These are phyloP conservation scores for Oxytropis ochrocephala DNA, from an alignment of 306 rosid genomes.

Conservation along the genomic window DNA sequence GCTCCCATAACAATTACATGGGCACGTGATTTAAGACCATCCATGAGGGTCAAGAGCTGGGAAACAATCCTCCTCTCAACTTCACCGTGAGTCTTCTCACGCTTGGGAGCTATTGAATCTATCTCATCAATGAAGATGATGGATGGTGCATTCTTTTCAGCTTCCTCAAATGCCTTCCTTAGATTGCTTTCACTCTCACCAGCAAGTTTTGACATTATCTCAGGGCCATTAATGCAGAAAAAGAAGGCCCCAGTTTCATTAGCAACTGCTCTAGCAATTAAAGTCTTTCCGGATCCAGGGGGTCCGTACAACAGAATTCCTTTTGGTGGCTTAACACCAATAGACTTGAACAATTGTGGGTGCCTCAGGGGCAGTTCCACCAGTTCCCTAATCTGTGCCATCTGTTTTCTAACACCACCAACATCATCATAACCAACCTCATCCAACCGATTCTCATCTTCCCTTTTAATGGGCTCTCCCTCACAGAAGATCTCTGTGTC, in stretches of 20 bases:
- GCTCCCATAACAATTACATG: slow-evolving; percentile 98
- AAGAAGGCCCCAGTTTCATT: slow-evolving; percentile 99
- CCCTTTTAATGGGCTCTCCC: slow-evolving; percentile 87
- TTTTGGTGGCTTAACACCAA: slow-evolving; percentile 99
- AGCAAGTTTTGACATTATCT: slow-evolving; percentile 92
- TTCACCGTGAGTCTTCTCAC: slow-evolving; percentile 98
- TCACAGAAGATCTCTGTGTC: slow-evolving; percentile 98
- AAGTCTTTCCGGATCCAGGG: slow-evolving; percentile 91
- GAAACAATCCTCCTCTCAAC: slow-evolving; percentile 98
- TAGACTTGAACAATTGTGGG: slow-evolving; percentile 85
- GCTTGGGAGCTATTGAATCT: slow-evolving; percentile 95
- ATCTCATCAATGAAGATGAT: slow-evolving; percentile 92
- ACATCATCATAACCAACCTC: slow-evolving; percentile 99
- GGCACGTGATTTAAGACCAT: slow-evolving; percentile 86
- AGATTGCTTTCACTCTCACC: slow-evolving; percentile 99
- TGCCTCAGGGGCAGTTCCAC: slow-evolving; percentile 94
- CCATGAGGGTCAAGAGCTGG: slow-evolving; percentile 96
- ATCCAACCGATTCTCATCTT: slow-evolving; percentile 88
- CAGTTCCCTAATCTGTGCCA: slow-evolving; percentile 92
- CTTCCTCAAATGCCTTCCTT: slow-evolving; percentile 97
- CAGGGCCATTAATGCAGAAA: slow-evolving; percentile 96
- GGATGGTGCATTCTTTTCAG: slow-evolving; percentile 98
- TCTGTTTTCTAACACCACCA: slow-evolving; percentile 94
- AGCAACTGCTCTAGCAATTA: slow-evolving; percentile 92
- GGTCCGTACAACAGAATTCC: slow-evolving; percentile 91